Evolutionary conservation across 2,329 filamentous ascomycete genomes (phyloP), one percentile per base, ranked within the genome.

Genomic region (Hypoxylon sp.): DNA sequence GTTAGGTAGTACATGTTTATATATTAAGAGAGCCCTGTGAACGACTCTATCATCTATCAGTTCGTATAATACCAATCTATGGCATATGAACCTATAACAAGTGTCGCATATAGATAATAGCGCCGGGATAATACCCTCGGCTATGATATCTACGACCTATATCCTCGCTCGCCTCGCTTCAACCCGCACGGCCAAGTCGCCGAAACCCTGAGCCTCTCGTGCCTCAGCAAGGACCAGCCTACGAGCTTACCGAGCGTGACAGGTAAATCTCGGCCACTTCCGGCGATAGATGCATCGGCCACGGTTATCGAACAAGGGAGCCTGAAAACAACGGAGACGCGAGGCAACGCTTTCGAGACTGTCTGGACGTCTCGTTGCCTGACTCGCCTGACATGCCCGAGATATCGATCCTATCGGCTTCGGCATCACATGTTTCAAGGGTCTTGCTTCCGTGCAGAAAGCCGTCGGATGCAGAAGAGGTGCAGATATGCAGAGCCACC

Each of bases 351-450:
- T 55, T 42, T 47, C 35, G 18, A 54, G 50, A 46, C 51, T 54
- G 48, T 55, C 52, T 11, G 50, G 41, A 55, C 31, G 27, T 35
- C 35, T 37, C 45, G 49, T 47, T 53, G 50, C 50, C 33, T 29
- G 47, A 49, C 37, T 29, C 18, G 27, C 38, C 6, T 6, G 9
- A 35, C n/a, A 54, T 33, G 41, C 29, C 13, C 5, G 11, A 4
- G 2, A 29, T 13, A 23, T 20, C 24, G 27, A 33, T 48, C 58
- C 41, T 59, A 62, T 64, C 37, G 29, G 42, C 47, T 54, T 61
- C 45, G 24, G 55, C 35, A 56, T 64, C 61, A 64, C 61, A 62
- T 59, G 55, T 53, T 59, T 53, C 52, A 56, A 33, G 40, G 46
- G 15, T 13, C 18, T 33, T 15, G 27, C 41, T 51, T 60, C 42